Evolutionary conservation across 1,284 basidiomycete species (phyloP), one percentile per base, ranked within the genome.

Genomic region (Naganishia sp.): DNA sequence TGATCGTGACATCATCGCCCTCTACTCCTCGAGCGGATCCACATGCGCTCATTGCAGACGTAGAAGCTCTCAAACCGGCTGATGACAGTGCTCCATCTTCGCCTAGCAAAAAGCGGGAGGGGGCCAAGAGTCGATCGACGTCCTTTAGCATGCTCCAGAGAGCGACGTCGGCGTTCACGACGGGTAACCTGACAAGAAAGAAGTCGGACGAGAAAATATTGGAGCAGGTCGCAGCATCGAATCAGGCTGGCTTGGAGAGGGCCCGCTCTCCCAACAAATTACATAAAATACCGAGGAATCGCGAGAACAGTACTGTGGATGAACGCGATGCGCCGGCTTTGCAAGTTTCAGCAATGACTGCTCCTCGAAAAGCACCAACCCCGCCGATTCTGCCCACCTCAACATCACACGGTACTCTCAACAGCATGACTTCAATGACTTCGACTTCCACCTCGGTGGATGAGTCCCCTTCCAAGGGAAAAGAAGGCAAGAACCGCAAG

Each of bases 61-160:
- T 56, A 6, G 57, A 64, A 35, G 49, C 47, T 0, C 41, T 54
- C 25, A 67, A 42, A n/a, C 45, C 61, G 11, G 32, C 41, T 41
- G 61, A 65, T 18, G 45, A 58, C 32, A 21, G 50, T 17, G 21
- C 46, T 31, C 45, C 54, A 28, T n/a, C 58, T 13, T 50, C 58
- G 25, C 73, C 74, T 55, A 69, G 71, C 28, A 68, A 67, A 25
- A 70, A 68, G 31, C 69, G 66, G 7, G 74, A 71, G 7, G 68
- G 58, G 17, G 75, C 82, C 62, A 93, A 92, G 74, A 80, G 77
- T 35, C 83, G 92, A 7, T 86, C 90, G 1, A 89, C 90, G 6
- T 94, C 92, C 65, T 89, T 95, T 63, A 94, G 88, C 74, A 94
- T 96, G 77, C 89, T 96, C 82, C 93, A 95, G 72, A 86, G 93